Evolutionary conservation across 1,284 basidiomycete genomes (phyloP), one percentile per base, ranked within the genome.

Genomic region (Sporisorium iseilematis-ciliati): DNA sequence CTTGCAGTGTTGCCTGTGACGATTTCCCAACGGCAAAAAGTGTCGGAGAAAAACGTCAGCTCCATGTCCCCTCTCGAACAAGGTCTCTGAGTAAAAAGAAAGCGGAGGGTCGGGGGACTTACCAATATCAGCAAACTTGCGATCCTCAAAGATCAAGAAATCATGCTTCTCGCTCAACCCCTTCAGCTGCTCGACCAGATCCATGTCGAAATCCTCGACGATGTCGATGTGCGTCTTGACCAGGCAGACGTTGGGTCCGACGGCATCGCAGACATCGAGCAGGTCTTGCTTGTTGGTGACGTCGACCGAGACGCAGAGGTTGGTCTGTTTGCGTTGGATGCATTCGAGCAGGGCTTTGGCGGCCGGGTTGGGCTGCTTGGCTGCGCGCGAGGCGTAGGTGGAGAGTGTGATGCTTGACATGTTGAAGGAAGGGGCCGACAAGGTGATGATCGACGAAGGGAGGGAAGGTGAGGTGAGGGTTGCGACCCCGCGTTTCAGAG

Each of bases 111-210:
- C 10, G 21, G 29, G n/a, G 1, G 2, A 68, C 84, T 62, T 21
- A 94, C 95, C 96, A 71, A 99, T 99, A 86, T 99, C 97, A 23
- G 97, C 97, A 83, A 99, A 99, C 86, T 99, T 99, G 78, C 97
- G 89, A 87, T 99, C 97, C 87, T 99, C 96, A 78, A 99, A 99
- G 83, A 98, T 96, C 63, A 97, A 86, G 87, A 99, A 99, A 82
- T 98, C 93, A 78, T 97, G 91, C 85, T 93, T 91, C 52, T 87
- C 84, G 82, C 92, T 91, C 12, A 99, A 89, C 50, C 87, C 87
- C 65, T 90, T 88, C 45, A 99, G 88, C 68, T 90, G 88, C 33
- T 90, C 87, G 60, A 96, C 90, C 48, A 98, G 87, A 16, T 89
- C 89, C 20, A 87, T 86, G 42, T 94, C 91, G 83, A 96, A 99